Evolutionary conservation across 140 eudicot genomes (phyloP), one percentile per base, ranked within the genome.

Genomic region (Anethum foeniculum): DNA sequence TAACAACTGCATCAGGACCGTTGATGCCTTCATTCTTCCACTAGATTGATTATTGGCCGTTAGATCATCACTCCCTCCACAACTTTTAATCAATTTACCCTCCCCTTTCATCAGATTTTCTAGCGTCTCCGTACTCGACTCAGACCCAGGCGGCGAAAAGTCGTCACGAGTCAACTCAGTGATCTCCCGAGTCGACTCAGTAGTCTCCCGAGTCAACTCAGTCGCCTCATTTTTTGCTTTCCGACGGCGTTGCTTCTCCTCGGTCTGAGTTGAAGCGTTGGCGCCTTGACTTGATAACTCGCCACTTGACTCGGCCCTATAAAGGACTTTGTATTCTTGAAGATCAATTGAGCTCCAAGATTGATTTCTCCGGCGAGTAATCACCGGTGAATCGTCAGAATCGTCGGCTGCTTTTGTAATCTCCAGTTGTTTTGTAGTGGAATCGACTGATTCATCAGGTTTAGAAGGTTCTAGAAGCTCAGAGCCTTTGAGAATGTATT

Each of bases 141-240:
- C 99, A 13, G 97, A 90, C 88, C 97, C 97, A 52, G 99, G 99
- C 30, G 99, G 97, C 28, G 99, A 95, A 46, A 91, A 85, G 83
- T 95, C 97, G 13, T 82, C 93, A 16, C 88, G 78, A 49, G 81
- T 88, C 18, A 88, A 79, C 77, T 91, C 97, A 28, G 87, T 85
- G n/a, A 81, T 80, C 77, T 74, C 30, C 27, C 21, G 28, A 10
- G 7, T 74, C 2, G 77, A 62, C 28, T 85, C 82, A 69, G 69
- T 77, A 54, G 62, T 46, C 27, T 82, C 79, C 16, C 77, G 85
- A 56, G 84, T 34, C 30, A 49, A 23, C 67, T 84, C 64, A 36
- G 83, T 88, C 5, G 72, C 80, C 77, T 86, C 85, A 49, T 80
- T 47, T 32, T 56, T 80, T 27, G 82, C 36, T 75, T 88, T 81